phyloP scores from a whole-genome alignment of 495 filamentous ascomycete species.

The Penicillium diatomitis region DNA sequence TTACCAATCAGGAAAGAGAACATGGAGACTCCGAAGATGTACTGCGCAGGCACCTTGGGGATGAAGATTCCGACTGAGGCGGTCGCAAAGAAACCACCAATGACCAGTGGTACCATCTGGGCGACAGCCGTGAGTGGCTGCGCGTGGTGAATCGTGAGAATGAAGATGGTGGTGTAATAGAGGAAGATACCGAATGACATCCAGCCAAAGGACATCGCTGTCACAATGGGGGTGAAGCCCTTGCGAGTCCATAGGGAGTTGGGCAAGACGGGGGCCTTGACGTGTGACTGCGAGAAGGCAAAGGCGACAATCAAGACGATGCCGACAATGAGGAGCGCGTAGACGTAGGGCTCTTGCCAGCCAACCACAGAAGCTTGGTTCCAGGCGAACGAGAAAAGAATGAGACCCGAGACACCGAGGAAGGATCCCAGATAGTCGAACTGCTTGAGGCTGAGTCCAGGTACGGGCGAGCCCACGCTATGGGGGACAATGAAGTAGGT shows the following conservation, averaged over 20 bases:
- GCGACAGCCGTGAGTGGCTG: no score
- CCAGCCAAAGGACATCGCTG: conserved; percentile 50
- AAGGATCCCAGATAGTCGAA: conserved; percentile 43
- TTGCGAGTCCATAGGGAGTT: conserved; percentile 37
- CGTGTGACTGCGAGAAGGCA: conserved; percentile 37
- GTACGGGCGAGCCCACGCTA: conserved; percentile 11
- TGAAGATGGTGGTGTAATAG: no score
- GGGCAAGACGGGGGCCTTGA: conserved; percentile 46
- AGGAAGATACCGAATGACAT: conserved; percentile 52
- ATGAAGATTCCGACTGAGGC: no score
- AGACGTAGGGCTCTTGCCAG: conserved; percentile 46
- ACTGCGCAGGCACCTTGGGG: no score
- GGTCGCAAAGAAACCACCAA: no score
- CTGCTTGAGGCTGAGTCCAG: conserved; percentile 12
- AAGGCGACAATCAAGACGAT: conserved; percentile 42
- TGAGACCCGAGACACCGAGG: conserved; percentile 44
- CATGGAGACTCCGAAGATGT: no score
- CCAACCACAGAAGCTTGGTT: conserved; percentile 53
- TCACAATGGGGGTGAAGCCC: conserved; percentile 43
- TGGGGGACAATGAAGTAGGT: conserved; percentile 40
- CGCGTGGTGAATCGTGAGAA: no score
- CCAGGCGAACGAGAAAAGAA: conserved; percentile 52
- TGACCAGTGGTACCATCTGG: no score
- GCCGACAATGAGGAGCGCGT: conserved; percentile 47
- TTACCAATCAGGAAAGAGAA: no score